Evolutionary conservation across 306 rosid genomes (phyloP), one percentile per base, ranked within the genome.

Genomic region (Acacia melanoxylon): DNA sequence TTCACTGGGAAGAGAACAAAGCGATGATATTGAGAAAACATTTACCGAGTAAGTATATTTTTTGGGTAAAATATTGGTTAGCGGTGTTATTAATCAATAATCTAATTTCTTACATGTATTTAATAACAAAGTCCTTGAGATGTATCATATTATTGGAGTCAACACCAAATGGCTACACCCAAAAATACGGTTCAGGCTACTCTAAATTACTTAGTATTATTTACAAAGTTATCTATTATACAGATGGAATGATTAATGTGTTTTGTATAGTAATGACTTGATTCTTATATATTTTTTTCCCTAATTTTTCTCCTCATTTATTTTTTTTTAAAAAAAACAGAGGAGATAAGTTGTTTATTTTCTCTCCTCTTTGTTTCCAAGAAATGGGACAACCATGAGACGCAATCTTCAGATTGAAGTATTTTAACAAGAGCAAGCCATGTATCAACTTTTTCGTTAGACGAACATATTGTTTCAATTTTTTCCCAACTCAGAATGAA

Each of bases 171-270:
- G 37, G 37, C 37, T 33, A 33, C 37, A 5, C 5, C 37, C 4
- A 33, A 33, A 33, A 37, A 37, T 6, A 37, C 6, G 56, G 51
- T 17, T 40, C 14, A 19, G 20, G 5, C 49, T 68, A 19, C 73
- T 68, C 10, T n/a, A 40, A n/a, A n/a, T 70, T n/a, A 70, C 54
- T n/a, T 16, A 24, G 44, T 42, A 22, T n/a, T 33, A 40, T 16
- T 70, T 48, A n/a, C 35, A 70, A 22, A 40, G 41, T 67, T 35
- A 68, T 68, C 46, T 35, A 41, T 35, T 25, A 75, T 61, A 17
- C 93, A 88, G 3, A 90, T 86, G 29, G 86, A n/a, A 10, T 6
- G 52, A 9, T 54, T 51, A 52, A 14, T 67, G 56, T 68, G 25
- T 16, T 8, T 40, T 10, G 22, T 49, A 49, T 16, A 49, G 19